phyloP scores from a whole-genome alignment of 192 early-diverging fungal species.

The Coemansia sp. region DNA sequence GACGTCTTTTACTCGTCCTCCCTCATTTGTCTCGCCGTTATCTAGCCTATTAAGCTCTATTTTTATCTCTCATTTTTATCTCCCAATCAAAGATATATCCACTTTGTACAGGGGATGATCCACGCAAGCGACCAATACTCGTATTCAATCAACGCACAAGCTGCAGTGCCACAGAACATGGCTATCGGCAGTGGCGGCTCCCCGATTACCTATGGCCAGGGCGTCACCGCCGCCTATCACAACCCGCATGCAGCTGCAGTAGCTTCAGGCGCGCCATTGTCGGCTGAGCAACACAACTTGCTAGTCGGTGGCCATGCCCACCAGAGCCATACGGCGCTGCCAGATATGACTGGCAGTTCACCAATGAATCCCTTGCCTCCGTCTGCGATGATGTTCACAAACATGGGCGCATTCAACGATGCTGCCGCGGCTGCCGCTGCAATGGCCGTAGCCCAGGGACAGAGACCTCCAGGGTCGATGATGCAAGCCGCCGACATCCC shows the following conservation, averaged over 20 bases:
- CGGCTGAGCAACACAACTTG: slow-evolving; percentile 16
- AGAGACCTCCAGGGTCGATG: slow-evolving; percentile 16
- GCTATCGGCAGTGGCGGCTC: slow-evolving; percentile 16
- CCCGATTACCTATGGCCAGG: slow-evolving; percentile 30
- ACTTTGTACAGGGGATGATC: slow-evolving; percentile 31
- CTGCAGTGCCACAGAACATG: slow-evolving; percentile 5
- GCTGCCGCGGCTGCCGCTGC: slow-evolving; percentile 35
- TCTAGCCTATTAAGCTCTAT: slow-evolving; percentile 2
- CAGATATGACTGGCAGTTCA: slow-evolving; percentile 19
- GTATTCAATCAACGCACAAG: slow-evolving; percentile 32
- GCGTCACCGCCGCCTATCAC: slow-evolving; percentile 13
- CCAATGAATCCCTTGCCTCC: slow-evolving; percentile 19
- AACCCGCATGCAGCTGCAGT: slow-evolving; percentile 7
- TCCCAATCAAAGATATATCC: background rate
- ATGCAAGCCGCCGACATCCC: slow-evolving; percentile 31
- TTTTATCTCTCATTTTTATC: slow-evolving; percentile 7
- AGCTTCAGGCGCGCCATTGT: slow-evolving; percentile 1
- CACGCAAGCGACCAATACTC: slow-evolving; percentile 52
- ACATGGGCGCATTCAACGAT: slow-evolving; percentile 41
- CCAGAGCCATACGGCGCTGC: slow-evolving; percentile 16
- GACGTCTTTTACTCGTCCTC: background rate
- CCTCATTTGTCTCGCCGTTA: background rate
- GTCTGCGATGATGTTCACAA: slow-evolving; percentile 43
- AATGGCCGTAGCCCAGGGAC: slow-evolving; percentile 32
- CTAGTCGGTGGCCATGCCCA: slow-evolving; percentile 14